A percentile compares a stretch with the other conserved stretches of the same genome.
phyloP scores from a whole-genome alignment of 2,329 filamentous ascomycete genomes.

The Neoarthrinium moseri region DNA sequence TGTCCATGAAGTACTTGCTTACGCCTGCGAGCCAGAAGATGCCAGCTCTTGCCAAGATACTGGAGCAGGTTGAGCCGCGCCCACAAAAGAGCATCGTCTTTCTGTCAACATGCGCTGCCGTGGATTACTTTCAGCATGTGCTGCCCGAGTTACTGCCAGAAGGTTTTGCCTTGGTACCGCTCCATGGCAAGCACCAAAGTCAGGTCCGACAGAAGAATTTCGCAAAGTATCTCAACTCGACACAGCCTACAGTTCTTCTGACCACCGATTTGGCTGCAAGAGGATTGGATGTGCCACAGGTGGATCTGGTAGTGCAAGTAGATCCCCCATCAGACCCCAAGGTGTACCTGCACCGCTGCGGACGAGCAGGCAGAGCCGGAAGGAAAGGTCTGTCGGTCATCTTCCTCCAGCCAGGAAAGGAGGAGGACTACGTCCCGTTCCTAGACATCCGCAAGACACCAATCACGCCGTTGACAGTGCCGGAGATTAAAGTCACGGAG shows the following conservation, averaged over 20 bases:
- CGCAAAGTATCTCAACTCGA: constrained; percentile 71
- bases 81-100: constrained; percentile 90
- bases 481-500: constrained; percentile 55
- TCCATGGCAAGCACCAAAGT: constrained; percentile 90
- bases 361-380: constrained; percentile 85
- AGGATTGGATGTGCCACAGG: constrained; percentile 86
- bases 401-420: constrained; percentile 78
- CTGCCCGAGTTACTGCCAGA: constrained; percentile 70
- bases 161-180: constrained; percentile 68
- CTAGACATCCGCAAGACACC: constrained; percentile 85
- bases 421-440: constrained; percentile 89
- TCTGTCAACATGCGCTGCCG: constrained; percentile 87
- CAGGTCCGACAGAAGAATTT: constrained; percentile 90
- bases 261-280: constrained; percentile 92
- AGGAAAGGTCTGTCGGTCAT: constrained; percentile 82
- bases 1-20: constrained; percentile 86
- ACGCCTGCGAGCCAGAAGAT: constrained; percentile 78
- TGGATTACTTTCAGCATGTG: constrained; percentile 89
- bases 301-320: constrained; percentile 87
- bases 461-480: constrained; percentile 61
- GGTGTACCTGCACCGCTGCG: constrained; percentile 91
- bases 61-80: constrained; percentile 66
- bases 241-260: constrained; percentile 75
- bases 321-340: constrained; percentile 85
- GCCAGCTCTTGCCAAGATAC: constrained; percentile 68